Percentiles rank a stretch among this genome's conserved stretches.
These are phyloP conservation scores for Acacia concinna DNA, from an alignment of 331 rosid genomes.

Conservation along the genomic window DNA sequence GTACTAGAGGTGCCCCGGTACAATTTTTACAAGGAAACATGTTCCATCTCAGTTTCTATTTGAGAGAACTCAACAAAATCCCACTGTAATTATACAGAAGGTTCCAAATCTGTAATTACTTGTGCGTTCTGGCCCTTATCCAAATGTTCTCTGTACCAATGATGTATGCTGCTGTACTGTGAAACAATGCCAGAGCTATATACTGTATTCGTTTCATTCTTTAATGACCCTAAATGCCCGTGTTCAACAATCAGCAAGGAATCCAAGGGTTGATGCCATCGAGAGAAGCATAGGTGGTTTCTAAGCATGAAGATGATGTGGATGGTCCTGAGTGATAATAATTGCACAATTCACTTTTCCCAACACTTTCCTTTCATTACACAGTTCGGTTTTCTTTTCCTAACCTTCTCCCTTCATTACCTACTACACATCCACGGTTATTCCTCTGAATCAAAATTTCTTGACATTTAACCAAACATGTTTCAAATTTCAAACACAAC, in stretches of 20 bases:
- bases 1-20: background rate
- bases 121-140: background rate
- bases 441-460: background rate
- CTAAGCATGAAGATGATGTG: background rate
- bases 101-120: background rate
- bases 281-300: background rate
- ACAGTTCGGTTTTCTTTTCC: background rate
- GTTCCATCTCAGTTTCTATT: background rate
- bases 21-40: background rate
- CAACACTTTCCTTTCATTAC: background rate
- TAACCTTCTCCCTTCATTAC: background rate
- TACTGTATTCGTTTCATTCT: background rate
- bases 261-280: too few species aligned
- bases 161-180: background rate
- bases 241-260: background rate
- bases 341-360: background rate
- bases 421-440: background rate
- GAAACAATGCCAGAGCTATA: background rate
- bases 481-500: background rate
- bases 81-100: background rate
- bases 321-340: background rate
- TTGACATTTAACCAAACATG: background rate
- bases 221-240: background rate
- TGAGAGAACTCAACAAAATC: background rate
- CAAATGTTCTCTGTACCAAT: background rate